Percentiles rank a stretch among this genome's conserved stretches.
These are phyloP conservation scores for Forsythia viridissima DNA, from an alignment of 257 asterid species.

Conservation along the genomic window DNA sequence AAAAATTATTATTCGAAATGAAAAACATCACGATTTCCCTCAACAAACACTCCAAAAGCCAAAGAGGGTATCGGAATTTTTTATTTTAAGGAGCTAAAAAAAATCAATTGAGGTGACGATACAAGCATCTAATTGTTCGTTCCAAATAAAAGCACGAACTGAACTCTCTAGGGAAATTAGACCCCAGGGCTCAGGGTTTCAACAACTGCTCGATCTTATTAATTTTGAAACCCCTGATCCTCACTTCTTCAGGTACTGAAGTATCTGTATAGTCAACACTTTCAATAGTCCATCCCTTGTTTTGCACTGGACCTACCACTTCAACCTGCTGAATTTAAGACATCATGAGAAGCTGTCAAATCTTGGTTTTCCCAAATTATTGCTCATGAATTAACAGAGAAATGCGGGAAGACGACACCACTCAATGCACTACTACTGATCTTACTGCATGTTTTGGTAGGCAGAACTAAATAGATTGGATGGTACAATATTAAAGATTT, in stretches of 20 bases:
- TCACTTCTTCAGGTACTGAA: constrained; percentile 76
- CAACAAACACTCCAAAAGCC: not conserved
- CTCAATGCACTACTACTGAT: not conserved
- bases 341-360: not conserved
- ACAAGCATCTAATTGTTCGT: not conserved
- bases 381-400: constrained; percentile 4
- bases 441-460: not conserved
- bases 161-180: not conserved
- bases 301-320: constrained; percentile 64
- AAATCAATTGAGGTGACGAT: not conserved
- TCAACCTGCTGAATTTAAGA: constrained; percentile 54
- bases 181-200: constrained; percentile 46
- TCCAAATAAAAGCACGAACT: not conserved
- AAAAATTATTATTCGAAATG: not conserved
- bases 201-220: constrained; percentile 80
- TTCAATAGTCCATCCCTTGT: constrained; percentile 83
- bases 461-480: not conserved
- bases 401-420: not conserved
- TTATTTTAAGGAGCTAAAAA: not conserved
- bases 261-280: constrained; percentile 67
- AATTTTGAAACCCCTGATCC: constrained; percentile 86
- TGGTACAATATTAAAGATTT: not conserved
- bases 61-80: not conserved
- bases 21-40: not conserved
- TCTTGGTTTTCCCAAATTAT: constrained; percentile 1